Percentiles rank a stretch among this genome's conserved stretches.
phyloP scores from a whole-genome alignment of 2,329 filamentous ascomycete species.

The Penicillium italicum region DNA sequence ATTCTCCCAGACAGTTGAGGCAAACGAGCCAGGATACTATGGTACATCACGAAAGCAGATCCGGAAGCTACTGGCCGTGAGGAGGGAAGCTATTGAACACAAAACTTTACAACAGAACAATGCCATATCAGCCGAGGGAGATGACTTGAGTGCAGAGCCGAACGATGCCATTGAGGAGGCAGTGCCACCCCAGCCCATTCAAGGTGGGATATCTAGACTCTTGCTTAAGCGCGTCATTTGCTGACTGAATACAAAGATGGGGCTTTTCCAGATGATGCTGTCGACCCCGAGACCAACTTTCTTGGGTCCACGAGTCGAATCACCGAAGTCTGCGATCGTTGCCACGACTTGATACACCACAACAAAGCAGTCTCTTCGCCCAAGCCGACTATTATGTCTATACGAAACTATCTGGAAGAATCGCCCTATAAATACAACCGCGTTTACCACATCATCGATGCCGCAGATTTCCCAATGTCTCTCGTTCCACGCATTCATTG shows the following conservation, averaged over 20 bases:
- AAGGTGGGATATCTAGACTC: conserved; percentile 7
- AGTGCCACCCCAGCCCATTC: conserved; percentile 13
- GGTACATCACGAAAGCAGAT: conserved; percentile 48
- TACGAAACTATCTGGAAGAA: conserved; percentile 79
- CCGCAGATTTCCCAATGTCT: conserved; percentile 95
- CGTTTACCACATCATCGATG: conserved; percentile 91
- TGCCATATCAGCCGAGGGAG: conserved; percentile 8
- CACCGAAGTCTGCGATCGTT: conserved; percentile 69
- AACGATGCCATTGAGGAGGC: not conserved
- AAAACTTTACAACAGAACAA: conserved; percentile 15
- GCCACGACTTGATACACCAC: conserved; percentile 77
- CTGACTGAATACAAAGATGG: conserved; percentile 17
- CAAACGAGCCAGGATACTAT: conserved; percentile 58
- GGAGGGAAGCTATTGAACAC: conserved; percentile 13
- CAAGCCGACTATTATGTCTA: conserved; percentile 75
- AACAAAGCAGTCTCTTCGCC: conserved; percentile 66
- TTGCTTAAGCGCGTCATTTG: not conserved
- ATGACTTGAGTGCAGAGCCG: not conserved
- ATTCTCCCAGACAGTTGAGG: conserved; percentile 54
- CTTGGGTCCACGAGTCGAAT: conserved; percentile 18
- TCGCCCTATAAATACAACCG: conserved; percentile 89
- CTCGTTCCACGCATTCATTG: conserved; percentile 72
- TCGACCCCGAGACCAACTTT: conserved; percentile 19
- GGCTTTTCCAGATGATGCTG: conserved; percentile 22
- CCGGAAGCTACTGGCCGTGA: conserved; percentile 33